Evolutionary conservation across 768 basidiomycete species (phyloP).

Genomic region (Lactifluus echinatus): DNA sequence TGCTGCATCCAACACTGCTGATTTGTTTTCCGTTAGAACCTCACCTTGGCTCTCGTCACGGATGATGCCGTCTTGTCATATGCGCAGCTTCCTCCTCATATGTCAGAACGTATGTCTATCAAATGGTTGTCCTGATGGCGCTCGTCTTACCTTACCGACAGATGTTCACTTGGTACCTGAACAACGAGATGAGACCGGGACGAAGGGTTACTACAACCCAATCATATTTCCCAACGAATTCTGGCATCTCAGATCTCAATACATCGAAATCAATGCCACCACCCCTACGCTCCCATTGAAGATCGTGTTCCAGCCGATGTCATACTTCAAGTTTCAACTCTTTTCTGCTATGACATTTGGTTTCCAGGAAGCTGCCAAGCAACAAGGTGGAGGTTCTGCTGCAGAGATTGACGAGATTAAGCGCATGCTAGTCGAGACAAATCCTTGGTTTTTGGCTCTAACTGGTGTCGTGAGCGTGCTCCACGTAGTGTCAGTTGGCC

Average conservation of each 20-base stretch:
- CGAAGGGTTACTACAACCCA: slow-evolving; percentile 71
- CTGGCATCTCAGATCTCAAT: slow-evolving; percentile 81
- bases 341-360: slow-evolving; percentile 79
- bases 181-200: slow-evolving; percentile 54
- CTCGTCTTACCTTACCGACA: slow-evolving; percentile 26
- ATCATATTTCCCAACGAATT: slow-evolving; percentile 92
- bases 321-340: slow-evolving; percentile 80
- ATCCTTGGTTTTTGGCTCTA: slow-evolving; percentile 78
- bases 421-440: slow-evolving; percentile 83
- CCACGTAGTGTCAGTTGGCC: slow-evolving; percentile 65
- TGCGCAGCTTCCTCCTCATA: slow-evolving; percentile 46
- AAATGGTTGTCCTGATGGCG: background rate
- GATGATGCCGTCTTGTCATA: slow-evolving; percentile 51
- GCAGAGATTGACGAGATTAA: slow-evolving; percentile 93
- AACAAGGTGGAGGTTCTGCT: slow-evolving; percentile 50
- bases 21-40: slow-evolving; percentile 43
- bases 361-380: slow-evolving; percentile 79
- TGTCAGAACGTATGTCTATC: slow-evolving; percentile 49
- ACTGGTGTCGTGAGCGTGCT: slow-evolving; percentile 81
- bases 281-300: slow-evolving; percentile 71
- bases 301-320: slow-evolving; percentile 78
- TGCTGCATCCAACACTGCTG: background rate
- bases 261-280: slow-evolving; percentile 78
- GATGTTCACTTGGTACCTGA: slow-evolving; percentile 57
- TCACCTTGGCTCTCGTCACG: slow-evolving; percentile 80